Evolutionary conservation across 2,329 filamentous ascomycete genomes (phyloP), one percentile per base, ranked within the genome.

Genomic region (Fusarium verticillioides): DNA sequence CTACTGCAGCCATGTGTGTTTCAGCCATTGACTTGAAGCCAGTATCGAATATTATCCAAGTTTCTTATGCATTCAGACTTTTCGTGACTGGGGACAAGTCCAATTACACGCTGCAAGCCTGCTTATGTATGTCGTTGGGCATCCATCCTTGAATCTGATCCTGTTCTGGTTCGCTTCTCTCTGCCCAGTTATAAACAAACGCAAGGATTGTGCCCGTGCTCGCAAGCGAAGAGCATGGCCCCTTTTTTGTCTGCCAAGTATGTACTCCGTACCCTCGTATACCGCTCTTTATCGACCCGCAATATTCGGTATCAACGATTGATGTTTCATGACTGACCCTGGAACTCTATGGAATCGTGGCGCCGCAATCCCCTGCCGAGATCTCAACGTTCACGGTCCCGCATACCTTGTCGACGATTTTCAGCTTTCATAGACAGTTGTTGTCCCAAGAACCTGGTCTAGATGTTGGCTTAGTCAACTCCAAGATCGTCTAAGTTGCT

Each of bases 221-320:
- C 39, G 30, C 16, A 63, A 57, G 40, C 59, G 42, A 50, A 50
- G 43, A 56, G 43, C 56, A 65, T 65, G 42, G 59, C 40, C 39
- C 43, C 43, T 63, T 58, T 37, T 49, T 59, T 43, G 36, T 18
- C 26, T 61, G 39, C 44, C 28, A 57, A 52, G 37, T 37, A 23
- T 23, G 23, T 23, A 26, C 26, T 26, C 26, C 26, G 7, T 26
- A 49, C 30, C 30, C 18, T 52, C 37, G 28, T 63, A 68, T 73
- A 71, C 70, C 70, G 70, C 70, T 58, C 26, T 66, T 72, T 72
- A 49, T 36, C 47, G 63, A 69, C 62, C 71, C 71, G 63, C 68
- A 53, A 50, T 62, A 47, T 65, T 61, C 30, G 40, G 49, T 40
- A 71, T 54, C 50, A 63, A 58, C 28, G 21, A 47, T 26, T 18